Evolutionary conservation across 2,329 filamentous ascomycete species (phyloP), one percentile per base, ranked within the genome.

Genomic region (Myriosclerotinia duriaeana): DNA sequence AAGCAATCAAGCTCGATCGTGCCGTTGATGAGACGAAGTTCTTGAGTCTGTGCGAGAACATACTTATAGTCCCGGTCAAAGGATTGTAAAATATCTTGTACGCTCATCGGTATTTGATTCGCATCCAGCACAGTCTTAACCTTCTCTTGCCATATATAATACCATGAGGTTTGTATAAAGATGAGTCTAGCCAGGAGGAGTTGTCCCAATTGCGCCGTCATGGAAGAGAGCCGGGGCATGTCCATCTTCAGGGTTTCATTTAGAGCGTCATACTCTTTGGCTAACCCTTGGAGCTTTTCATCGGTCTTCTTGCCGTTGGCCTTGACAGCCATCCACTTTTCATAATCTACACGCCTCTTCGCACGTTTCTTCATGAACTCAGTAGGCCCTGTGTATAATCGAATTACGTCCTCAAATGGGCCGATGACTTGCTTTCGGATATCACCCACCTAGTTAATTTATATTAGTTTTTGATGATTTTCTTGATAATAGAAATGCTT

Each of bases 171-270:
- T 78, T 97, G 93, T 55, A 96, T 89, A 70, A 90, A 87, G 71
- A 97, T 87, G 74, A 98, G 92, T 73, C 92, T 93, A 66, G 85
- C 86, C 53, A 97, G 83, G 73, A 92, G 94, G 34, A 90, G 89
- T 73, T 93, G 91, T 73, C 95, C 92, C 69, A 97, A 82, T 73
- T 89, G 90, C 69, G 92, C 91, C 1, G 94, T 97, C 70, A 95
- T 80, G 9, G 81, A 79, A 62, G 95, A 96, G 20, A 99, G 84
- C 76, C 89, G 89, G 1, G 94, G 94, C 56, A 99, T 83, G 76
- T 98, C 94, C 71, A 94, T 90, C 78, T 97, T 97, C 68, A 98
- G 83, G 0, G 94, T 92, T 69, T 97, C 92, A 75, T 98, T 98
- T 68, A 99, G 82, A 11, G 74, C 75, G 52, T 91, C 85, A 77